Evolutionary conservation across 2,329 filamentous ascomycete species (phyloP).

Genomic region (Diaporthe velutina): DNA sequence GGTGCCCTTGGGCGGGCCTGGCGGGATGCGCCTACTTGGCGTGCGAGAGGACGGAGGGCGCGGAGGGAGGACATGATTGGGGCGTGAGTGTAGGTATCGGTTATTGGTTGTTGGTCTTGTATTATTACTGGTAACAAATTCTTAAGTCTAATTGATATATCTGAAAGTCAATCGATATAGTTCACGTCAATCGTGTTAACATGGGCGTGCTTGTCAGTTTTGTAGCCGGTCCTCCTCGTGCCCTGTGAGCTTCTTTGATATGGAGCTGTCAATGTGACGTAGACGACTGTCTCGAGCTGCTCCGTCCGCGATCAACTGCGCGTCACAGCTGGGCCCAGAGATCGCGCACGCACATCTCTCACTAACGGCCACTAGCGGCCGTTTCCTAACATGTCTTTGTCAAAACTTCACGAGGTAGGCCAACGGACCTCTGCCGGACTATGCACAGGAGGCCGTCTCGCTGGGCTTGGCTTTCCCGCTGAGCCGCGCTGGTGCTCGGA

Average conservation of each 20-base stretch:
- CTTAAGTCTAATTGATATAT: not conserved
- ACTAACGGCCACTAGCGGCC: slow-evolving; percentile 14
- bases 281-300: slow-evolving; percentile 3
- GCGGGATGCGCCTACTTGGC: not conserved
- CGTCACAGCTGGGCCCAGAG: not conserved
- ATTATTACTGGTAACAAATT: accelerated
- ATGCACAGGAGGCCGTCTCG: not conserved
- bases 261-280: slow-evolving; percentile 24
- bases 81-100: too few relatives aligned
- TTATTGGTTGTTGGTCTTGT: not conserved
- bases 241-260: not conserved
- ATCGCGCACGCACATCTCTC: not conserved
- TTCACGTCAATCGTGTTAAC: not conserved
- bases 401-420: not conserved
- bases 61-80: slow-evolving; percentile 20
- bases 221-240: not conserved
- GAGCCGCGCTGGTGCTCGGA: slow-evolving; percentile 14
- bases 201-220: not conserved
- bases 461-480: not conserved
- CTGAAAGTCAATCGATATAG: not conserved
- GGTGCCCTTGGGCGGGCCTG: not conserved
- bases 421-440: not conserved
- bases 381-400: not conserved
- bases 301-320: not conserved
- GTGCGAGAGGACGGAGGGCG: slow-evolving; percentile 14